Percentiles rank a stretch among this genome's conserved stretches.
phyloP scores from a whole-genome alignment of 805 yeast genomes.

The Wickerhamiella cacticola region DNA sequence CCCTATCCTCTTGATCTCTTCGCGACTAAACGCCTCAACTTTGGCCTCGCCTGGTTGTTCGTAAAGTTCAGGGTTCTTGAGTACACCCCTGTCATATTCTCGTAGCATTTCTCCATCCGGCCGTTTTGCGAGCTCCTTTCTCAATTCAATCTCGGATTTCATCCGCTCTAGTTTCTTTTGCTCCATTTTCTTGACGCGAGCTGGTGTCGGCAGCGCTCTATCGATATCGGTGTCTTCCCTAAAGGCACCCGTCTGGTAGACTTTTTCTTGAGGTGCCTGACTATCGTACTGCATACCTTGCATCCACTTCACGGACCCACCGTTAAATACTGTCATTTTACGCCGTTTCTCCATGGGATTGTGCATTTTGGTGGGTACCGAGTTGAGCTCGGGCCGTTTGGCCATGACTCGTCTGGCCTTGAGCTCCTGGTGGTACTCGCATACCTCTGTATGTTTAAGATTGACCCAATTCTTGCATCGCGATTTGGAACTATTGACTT shows the following conservation, averaged over 20 bases:
- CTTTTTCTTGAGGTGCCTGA: slow-evolving; percentile 23
- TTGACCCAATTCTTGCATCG: slow-evolving; percentile 54
- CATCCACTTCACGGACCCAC: slow-evolving; percentile 25
- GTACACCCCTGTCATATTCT: slow-evolving; percentile 21
- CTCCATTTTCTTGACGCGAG: slow-evolving; percentile 25
- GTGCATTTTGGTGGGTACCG: slow-evolving; percentile 43
- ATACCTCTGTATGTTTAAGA: slow-evolving; percentile 39
- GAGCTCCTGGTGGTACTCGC: slow-evolving; percentile 61
- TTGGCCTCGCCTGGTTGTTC: slow-evolving; percentile 5
- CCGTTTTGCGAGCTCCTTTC: slow-evolving; percentile 28
- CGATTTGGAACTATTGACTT: slow-evolving; percentile 35
- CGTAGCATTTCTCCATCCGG: slow-evolving; percentile 23
- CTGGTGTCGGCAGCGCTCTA: not conserved
- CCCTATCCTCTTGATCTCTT: slow-evolving; percentile 23
- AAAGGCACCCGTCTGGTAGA: not conserved
- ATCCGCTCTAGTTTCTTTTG: slow-evolving; percentile 15
- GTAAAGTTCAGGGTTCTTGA: slow-evolving; percentile 8
- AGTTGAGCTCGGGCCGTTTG: slow-evolving; percentile 64
- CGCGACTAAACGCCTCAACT: slow-evolving; percentile 18
- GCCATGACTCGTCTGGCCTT: slow-evolving; percentile 41
- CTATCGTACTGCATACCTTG: slow-evolving; percentile 25
- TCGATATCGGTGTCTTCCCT: slow-evolving; percentile 6
- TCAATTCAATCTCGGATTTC: slow-evolving; percentile 26
- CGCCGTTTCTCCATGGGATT: slow-evolving; percentile 41
- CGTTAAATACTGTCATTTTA: slow-evolving; percentile 32